Percentiles rank a stretch among this genome's conserved stretches.
phyloP scores from a whole-genome alignment of 1,284 basidiomycete genomes.

The Exobasidium rhododendri region DNA sequence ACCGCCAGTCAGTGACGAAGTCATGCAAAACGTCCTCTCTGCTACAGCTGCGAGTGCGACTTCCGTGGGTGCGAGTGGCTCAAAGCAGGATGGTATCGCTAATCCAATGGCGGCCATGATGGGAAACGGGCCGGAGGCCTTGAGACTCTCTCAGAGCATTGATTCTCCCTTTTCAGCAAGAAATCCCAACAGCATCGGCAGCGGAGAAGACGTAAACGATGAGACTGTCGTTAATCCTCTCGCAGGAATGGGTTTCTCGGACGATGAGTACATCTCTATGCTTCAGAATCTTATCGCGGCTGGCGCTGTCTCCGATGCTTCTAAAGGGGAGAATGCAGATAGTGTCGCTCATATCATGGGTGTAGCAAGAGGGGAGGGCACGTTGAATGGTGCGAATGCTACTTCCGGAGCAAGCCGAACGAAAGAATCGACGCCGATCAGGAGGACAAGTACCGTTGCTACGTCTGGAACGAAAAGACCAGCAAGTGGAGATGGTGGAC shows the following conservation, averaged over 20 bases:
- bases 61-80: background rate
- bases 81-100: background rate
- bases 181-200: background rate
- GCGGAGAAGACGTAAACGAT: conserved; percentile 14
- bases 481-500: background rate
- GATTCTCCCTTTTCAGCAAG: background rate
- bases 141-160: background rate
- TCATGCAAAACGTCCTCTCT: conserved; percentile 17
- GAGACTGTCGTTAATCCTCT: conserved; percentile 36
- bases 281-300: conserved; percentile 46
- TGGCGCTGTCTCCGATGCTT: conserved; percentile 31
- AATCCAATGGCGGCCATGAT: conserved; percentile 18
- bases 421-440: conserved; percentile 12
- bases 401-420: background rate
- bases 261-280: conserved; percentile 50
- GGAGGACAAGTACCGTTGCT: background rate
- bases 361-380: conserved; percentile 13
- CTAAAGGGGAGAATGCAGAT: conserved; percentile 15
- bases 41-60: conserved; percentile 21
- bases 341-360: conserved; percentile 16
- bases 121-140: conserved; percentile 19
- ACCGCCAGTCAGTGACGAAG: conserved; percentile 19
- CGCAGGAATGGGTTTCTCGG: conserved; percentile 46
- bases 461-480: background rate
- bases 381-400: conserved; percentile 5